These are phyloP conservation scores for Azolla pinnata DNA, from an alignment of 75 land plant genomes.

Conservation along the genomic window DNA sequence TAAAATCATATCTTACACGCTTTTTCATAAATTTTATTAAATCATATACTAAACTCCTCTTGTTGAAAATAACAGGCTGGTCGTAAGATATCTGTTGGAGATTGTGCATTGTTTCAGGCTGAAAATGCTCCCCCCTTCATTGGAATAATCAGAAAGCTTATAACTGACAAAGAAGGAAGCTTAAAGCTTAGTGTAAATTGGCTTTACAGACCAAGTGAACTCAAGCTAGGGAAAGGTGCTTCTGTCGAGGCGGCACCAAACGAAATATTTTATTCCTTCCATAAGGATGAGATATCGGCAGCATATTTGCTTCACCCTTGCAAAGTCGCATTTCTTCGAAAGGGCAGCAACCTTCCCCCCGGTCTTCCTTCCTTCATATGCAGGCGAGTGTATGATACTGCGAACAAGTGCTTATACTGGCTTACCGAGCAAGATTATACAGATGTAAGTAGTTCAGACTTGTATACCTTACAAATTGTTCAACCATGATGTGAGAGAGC, in stretches of 20 bases:
- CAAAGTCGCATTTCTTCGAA: slow-evolving; percentile 39
- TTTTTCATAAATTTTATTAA: neutral
- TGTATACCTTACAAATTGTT: too few relatives aligned
- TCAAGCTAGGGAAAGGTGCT: slow-evolving; percentile 29
- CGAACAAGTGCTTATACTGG: slow-evolving; percentile 38
- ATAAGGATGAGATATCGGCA: slow-evolving; percentile 41
- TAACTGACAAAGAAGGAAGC: slow-evolving; percentile 17
- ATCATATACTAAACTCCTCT: neutral
- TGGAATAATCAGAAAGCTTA: slow-evolving; percentile 32
- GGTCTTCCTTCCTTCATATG: slow-evolving; percentile 38
- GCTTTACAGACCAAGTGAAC: slow-evolving; percentile 38
- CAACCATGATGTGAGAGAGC: too few relatives aligned
- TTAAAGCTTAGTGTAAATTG: slow-evolving; percentile 33
- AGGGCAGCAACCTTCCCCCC: slow-evolving; percentile 33
- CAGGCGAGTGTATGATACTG: slow-evolving; percentile 36
- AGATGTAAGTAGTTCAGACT: slow-evolving; percentile 24
- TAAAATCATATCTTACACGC: neutral
- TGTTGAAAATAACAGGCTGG: slow-evolving; percentile 22
- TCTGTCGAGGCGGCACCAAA: slow-evolving; percentile 34
- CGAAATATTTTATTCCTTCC: slow-evolving; percentile 44
- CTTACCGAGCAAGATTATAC: slow-evolving; percentile 44
- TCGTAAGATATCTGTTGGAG: slow-evolving; percentile 33
- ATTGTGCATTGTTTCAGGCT: slow-evolving; percentile 40
- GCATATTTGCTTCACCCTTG: slow-evolving; percentile 42
- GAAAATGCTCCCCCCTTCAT: slow-evolving; percentile 42